phyloP scores from a whole-genome alignment of 2,329 filamentous ascomycete species.

The Pleoardoris graminearum region DNA sequence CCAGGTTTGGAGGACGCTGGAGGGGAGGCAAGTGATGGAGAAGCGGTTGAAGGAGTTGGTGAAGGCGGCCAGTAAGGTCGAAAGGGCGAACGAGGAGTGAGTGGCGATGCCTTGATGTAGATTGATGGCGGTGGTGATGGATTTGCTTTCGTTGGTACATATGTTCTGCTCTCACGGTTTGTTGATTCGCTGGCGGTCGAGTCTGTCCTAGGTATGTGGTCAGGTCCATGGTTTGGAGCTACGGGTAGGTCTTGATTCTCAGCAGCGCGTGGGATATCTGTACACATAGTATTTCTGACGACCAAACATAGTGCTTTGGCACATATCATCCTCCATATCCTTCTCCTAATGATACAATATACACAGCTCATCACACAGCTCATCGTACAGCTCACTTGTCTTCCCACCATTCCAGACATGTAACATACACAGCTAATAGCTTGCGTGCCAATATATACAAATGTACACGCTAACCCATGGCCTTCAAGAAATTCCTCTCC shows the following conservation, averaged over 20 bases:
- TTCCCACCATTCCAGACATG: background rate
- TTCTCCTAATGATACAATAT: conserved; percentile 1
- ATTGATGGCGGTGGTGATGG: background rate
- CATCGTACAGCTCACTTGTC: background rate
- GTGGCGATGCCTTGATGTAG: background rate
- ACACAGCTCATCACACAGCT: conserved; percentile 2
- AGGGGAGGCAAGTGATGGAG: conserved; percentile 76
- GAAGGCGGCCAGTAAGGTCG: conserved; percentile 32
- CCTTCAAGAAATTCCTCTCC: conserved; percentile 83
- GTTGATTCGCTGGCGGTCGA: too few species aligned
- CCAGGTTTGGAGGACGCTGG: conserved; percentile 76
- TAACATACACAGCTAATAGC: too few species aligned
- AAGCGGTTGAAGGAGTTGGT: conserved; percentile 75
- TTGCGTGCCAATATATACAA: too few species aligned
- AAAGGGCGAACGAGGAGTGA: conserved; percentile 2
- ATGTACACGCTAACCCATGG: conserved; percentile 67
- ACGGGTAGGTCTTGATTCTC: background rate
- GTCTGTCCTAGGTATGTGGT: too few species aligned
- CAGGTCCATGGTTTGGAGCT: too few species aligned
- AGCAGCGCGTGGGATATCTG: background rate
- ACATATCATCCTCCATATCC: background rate
- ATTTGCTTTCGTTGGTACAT: background rate
- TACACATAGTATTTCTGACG: background rate
- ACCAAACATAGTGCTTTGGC: background rate
- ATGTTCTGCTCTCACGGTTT: background rate